Evolutionary conservation across 176 grass and related monocot species (phyloP).

Genomic region (Stipa capillata): DNA sequence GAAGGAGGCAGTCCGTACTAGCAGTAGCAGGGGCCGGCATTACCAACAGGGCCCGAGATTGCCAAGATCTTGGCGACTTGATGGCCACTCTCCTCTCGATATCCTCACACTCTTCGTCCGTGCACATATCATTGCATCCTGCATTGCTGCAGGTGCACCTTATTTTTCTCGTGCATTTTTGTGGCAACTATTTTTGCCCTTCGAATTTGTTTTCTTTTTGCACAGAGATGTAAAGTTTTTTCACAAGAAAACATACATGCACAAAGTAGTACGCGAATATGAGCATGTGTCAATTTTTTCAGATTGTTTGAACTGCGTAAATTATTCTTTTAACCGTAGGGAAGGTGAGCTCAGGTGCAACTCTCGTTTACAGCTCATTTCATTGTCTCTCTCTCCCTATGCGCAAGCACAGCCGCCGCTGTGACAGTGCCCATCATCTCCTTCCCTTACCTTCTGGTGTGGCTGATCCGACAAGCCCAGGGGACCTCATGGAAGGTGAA

Average conservation of each 20-base stretch:
- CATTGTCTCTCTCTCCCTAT: neutral
- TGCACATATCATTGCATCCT: neutral
- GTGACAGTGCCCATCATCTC: neutral
- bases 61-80: constrained; percentile 4
- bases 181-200: too few species aligned
- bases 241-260: too few species aligned
- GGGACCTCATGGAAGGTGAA: neutral
- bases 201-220: too few species aligned
- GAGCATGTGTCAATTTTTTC: too few species aligned
- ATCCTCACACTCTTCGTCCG: neutral
- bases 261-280: too few species aligned
- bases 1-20: neutral
- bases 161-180: too few species aligned
- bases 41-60: constrained; percentile 5
- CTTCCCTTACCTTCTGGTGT: neutral
- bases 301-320: too few species aligned
- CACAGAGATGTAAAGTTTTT: too few species aligned
- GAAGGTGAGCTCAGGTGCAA: too few species aligned
- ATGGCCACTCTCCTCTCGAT: neutral
- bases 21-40: neutral
- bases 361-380: too few species aligned
- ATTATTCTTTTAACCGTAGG: too few species aligned
- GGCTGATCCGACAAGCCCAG: neutral
- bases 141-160: neutral
- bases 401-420: neutral